These are phyloP conservation scores for Cryptosporidium viatorum DNA, from an alignment of 169 alveolate species.

Conservation along the genomic window DNA sequence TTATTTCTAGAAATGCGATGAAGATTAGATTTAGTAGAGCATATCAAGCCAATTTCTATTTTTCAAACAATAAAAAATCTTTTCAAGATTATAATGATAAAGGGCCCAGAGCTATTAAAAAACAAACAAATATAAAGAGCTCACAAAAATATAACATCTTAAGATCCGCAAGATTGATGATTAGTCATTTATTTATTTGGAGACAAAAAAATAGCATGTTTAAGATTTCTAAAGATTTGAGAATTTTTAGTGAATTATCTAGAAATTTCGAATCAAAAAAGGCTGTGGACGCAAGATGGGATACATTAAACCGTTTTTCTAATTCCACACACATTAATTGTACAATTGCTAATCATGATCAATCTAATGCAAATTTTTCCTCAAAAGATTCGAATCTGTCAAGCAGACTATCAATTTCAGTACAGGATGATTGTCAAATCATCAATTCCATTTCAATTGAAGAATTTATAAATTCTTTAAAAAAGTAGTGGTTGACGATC, in stretches of 20 bases:
- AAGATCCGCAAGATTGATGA: conserved; percentile 27
- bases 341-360: background rate
- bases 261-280: background rate
- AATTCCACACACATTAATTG: background rate
- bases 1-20: conserved; percentile 45
- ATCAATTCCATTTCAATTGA: conserved; percentile 46
- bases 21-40: conserved; percentile 35
- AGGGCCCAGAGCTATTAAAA: background rate
- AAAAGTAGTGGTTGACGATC: background rate
- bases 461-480: conserved; percentile 34
- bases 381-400: background rate
- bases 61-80: background rate
- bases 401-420: background rate
- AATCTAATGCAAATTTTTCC: background rate
- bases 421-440: conserved; percentile 26
- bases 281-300: conserved; percentile 36
- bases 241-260: conserved; percentile 26
- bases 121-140: background rate
- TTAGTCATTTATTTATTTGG: conserved; percentile 52
- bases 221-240: background rate
- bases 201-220: conserved; percentile 8
- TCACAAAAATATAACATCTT: background rate
- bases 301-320: background rate
- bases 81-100: background rate
- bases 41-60: conserved; percentile 17